Conservation (phyloP, 805 yeast genomes). For the Middelhovenomyces tepae region DNA sequence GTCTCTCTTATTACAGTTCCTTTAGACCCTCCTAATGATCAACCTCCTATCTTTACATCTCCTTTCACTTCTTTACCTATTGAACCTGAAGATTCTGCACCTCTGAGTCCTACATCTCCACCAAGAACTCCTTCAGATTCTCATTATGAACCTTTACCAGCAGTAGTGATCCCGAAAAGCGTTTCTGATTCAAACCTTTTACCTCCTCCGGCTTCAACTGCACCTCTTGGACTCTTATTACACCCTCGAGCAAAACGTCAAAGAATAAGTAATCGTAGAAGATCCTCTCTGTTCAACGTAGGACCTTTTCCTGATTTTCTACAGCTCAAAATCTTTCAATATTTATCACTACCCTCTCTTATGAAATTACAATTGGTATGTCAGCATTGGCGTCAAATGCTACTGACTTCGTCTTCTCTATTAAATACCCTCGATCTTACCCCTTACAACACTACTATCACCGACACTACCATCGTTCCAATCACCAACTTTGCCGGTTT, state of each 20-base stretch:
- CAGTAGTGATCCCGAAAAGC: background rate
- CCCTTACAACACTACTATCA: conserved; percentile 52
- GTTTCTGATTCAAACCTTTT: background rate
- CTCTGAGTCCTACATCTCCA: background rate
- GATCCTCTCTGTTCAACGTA: conserved; percentile 48
- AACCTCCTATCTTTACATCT: background rate
- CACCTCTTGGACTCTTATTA: conserved; percentile 3
- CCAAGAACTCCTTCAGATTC: background rate
- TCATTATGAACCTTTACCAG: background rate
- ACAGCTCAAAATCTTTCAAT: conserved; percentile 44
- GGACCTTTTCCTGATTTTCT: conserved; percentile 57
- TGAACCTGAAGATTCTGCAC: conserved; percentile 1
- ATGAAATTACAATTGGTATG: conserved; percentile 54
- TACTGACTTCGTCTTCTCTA: conserved; percentile 47
- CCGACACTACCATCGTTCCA: conserved; percentile 46
- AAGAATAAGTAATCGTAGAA: conserved; percentile 27
- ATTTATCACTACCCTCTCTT: conserved; percentile 46
- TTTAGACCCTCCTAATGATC: too few relatives aligned
- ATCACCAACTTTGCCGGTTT: conserved; percentile 66
- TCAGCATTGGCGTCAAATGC: conserved; percentile 58
- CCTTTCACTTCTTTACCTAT: background rate
- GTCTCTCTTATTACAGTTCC: conserved; percentile 2
- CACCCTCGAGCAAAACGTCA: conserved; percentile 11
- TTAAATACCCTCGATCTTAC: conserved; percentile 46
- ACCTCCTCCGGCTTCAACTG: background rate